Evolutionary conservation across 1,284 basidiomycete genomes (phyloP), one percentile per base, ranked within the genome.

Genomic region (Puccinia coronata): DNA sequence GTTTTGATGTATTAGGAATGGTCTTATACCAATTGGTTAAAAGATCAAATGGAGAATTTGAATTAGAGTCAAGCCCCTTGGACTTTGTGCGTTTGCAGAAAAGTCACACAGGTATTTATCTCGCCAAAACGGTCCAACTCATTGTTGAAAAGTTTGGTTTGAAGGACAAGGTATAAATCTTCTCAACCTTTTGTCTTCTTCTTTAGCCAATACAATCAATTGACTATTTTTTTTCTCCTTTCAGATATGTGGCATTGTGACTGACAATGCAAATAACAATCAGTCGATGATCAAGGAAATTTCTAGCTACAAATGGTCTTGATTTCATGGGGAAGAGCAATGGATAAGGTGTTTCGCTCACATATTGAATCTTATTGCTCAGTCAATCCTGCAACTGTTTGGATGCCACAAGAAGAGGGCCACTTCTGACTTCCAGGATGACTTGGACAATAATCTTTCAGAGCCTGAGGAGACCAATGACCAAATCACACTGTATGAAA

Each of bases 211-310:
- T 61, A 16, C 59, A 14, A 36, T 28, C 3, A 43, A 28, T 39
- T 39, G n/a, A n/a, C 9, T 65, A 11, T n/a, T 14, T 65, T 39
- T 65, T 65, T 65, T 65, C 5, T 28, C 16, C 28, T 23, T 14
- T 11, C 25, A 65, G 61, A 65, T 65, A 36, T 65, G 61, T 65
- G 61, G 61, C 4, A 65, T 65, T 65, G 61, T 65, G 34, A 39
- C 61, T 2, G 61, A 65, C 39, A 65, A 65, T 39, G 61, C 61
- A 6, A 20, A 4, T 20, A 65, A 65, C 39, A 65, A 65, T 28
- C 9, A 36, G 34, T 28, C 39, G 28, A 65, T 65, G 61, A 65
- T 65, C 28, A 25, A 65, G 11, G 18, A 36, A 16, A 8, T 65
- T 5, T 28, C 6, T 28, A 28, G 14, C 4, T 65, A 39, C 61